Evolutionary conservation across 257 asterid species (phyloP).

Genomic region (Galeopsis tetrahit): DNA sequence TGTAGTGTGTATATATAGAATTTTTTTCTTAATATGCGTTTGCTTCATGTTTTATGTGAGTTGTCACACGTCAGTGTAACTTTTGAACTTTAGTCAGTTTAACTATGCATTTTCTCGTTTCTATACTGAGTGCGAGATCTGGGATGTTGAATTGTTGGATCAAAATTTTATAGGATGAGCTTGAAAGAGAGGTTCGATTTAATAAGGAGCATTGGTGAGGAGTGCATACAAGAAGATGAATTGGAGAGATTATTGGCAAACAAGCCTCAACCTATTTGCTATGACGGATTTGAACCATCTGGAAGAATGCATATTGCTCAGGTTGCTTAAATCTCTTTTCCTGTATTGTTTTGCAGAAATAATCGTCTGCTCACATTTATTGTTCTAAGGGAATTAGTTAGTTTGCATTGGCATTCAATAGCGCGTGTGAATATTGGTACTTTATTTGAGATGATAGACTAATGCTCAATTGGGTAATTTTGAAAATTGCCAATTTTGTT

Average conservation of each 20-base stretch:
- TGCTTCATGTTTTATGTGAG: too few relatives aligned
- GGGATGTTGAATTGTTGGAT: conserved; percentile 15
- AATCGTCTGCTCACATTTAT: background rate
- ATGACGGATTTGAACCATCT: conserved; percentile 92
- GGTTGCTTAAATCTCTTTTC: conserved; percentile 42
- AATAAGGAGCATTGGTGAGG: conserved; percentile 86
- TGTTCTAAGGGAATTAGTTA: background rate
- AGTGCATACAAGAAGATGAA: conserved; percentile 91
- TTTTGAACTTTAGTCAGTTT: background rate
- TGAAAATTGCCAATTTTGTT: background rate
- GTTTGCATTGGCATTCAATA: conserved; percentile 4
- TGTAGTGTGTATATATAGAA: too few relatives aligned
- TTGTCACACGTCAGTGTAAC: background rate
- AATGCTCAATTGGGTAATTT: background rate
- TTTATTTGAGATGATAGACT: conserved; percentile 2
- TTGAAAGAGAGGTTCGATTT: conserved; percentile 63
- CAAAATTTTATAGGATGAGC: conserved; percentile 48
- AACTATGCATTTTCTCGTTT: background rate
- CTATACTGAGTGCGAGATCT: background rate
- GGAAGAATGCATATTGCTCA: conserved; percentile 99
- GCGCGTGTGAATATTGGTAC: background rate
- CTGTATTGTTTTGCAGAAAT: background rate
- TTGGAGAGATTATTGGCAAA: conserved; percentile 65
- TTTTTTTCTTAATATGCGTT: too few relatives aligned
- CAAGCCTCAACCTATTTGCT: conserved; percentile 73